A percentile compares a stretch with the other conserved stretches of the same genome.
These are phyloP conservation scores for Maudiozyma barnettii DNA, from an alignment of 805 yeast species.

Conservation along the genomic window DNA sequence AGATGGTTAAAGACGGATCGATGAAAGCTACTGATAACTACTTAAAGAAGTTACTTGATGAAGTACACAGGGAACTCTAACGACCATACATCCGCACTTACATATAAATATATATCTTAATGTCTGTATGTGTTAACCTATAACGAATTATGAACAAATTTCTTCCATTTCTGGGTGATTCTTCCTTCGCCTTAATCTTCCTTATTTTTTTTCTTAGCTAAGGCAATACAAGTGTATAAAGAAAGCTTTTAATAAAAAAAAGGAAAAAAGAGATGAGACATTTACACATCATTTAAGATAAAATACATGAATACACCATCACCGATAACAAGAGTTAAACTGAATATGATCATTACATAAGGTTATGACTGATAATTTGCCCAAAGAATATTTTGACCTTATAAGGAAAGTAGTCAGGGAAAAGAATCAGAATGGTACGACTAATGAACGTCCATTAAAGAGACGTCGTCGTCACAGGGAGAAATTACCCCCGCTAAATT, in stretches of 20 bases:
- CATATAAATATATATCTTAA: neutral
- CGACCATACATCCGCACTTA: too few species aligned
- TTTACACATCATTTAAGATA: too few species aligned
- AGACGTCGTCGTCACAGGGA: neutral
- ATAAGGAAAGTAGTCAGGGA: conserved; percentile 23
- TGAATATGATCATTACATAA: neutral
- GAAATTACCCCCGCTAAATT: neutral
- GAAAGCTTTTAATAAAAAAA: too few species aligned
- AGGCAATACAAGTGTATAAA: too few species aligned
- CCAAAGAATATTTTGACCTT: conserved; percentile 27
- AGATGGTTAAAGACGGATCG: conserved; percentile 20
- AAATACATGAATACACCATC: too few species aligned
- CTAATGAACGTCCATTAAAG: conserved; percentile 9
- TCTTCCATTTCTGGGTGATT: too few species aligned
- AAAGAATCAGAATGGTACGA: conserved; percentile 6
- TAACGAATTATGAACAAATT: too few species aligned
- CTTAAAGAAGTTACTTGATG: conserved; percentile 29
- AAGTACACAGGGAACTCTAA: conserved; percentile 18
- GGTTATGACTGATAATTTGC: conserved; percentile 15
- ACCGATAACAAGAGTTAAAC: neutral
- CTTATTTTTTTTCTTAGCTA: too few species aligned
- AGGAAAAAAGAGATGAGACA: too few species aligned
- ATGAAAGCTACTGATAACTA: conserved; percentile 32
- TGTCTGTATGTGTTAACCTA: neutral
- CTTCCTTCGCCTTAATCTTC: too few species aligned